Evolutionary conservation across 1,284 basidiomycete species (phyloP).

Genomic region (Ceratobasidium sp.): DNA sequence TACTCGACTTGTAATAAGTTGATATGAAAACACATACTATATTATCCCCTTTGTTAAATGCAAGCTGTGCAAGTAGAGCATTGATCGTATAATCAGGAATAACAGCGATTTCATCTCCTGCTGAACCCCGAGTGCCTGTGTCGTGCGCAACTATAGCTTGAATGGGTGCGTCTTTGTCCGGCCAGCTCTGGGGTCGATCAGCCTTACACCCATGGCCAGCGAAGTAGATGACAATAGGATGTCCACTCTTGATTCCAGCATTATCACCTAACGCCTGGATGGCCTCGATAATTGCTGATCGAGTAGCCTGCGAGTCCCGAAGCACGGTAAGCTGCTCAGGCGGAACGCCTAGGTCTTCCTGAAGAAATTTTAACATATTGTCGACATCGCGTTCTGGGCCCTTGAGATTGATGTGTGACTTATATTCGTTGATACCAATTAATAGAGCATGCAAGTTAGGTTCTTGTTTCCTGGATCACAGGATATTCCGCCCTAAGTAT

Average conservation of each 20-base stretch:
- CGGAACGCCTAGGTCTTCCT: no score
- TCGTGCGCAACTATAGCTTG: slow-evolving; percentile 14
- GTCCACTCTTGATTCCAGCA: not conserved
- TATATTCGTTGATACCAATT: no score
- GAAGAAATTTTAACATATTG: no score
- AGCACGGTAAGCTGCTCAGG: no score
- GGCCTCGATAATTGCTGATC: not conserved
- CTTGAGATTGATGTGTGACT: no score
- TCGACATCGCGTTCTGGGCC: no score
- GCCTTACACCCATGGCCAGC: slow-evolving; percentile 17
- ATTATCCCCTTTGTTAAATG: slow-evolving; percentile 2
- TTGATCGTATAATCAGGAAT: not conserved
- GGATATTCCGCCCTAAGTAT: no score
- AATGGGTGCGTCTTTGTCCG: not conserved
- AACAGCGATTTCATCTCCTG: not conserved
- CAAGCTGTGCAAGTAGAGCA: not conserved
- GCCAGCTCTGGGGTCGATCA: not conserved
- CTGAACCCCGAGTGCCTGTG: not conserved
- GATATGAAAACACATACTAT: not conserved
- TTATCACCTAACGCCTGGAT: not conserved
- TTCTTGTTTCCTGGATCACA: no score
- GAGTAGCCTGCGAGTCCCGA: not conserved
- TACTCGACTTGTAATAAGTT: not conserved
- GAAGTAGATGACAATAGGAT: slow-evolving; percentile 16
- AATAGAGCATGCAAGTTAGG: no score